Evolutionary conservation across 441 rosid species (phyloP).

Genomic region (Manihot esculenta): DNA sequence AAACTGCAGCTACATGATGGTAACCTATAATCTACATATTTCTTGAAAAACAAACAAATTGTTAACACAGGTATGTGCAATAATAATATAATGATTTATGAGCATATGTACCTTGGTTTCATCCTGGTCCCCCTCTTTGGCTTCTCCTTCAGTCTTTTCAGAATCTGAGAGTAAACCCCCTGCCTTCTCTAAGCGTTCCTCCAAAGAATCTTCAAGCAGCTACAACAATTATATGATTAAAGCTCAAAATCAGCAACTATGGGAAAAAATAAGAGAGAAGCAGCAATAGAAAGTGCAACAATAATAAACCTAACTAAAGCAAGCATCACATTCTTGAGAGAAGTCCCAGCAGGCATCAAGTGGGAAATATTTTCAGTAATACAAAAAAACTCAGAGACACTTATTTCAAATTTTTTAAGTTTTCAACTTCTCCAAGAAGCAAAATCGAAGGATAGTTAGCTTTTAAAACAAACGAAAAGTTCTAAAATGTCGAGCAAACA

Average conservation of each 20-base stretch:
- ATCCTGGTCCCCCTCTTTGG: conserved; percentile 78
- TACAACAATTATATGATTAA: conserved; percentile 31
- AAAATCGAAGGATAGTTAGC: neutral
- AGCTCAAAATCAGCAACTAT: conserved; percentile 17
- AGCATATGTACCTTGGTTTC: conserved; percentile 69
- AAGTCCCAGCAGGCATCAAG: neutral
- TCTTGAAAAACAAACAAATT: conserved; percentile 11
- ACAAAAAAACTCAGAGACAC: neutral
- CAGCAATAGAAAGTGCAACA: neutral
- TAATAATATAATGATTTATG: conserved; percentile 18
- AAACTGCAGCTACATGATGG: neutral
- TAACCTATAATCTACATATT: neutral
- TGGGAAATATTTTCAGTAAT: neutral
- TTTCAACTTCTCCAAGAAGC: neutral
- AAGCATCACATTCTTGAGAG: neutral
- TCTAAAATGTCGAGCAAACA: neutral
- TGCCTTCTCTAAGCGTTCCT: conserved; percentile 82
- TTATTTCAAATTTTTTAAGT: neutral
- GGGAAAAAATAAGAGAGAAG: neutral
- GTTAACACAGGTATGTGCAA: conserved; percentile 2
- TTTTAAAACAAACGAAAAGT: neutral
- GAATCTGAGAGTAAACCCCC: conserved; percentile 77
- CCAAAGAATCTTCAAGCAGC: conserved; percentile 95
- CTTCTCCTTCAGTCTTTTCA: conserved; percentile 82
- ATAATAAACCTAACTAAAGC: neutral